Conservation (phyloP, 768 basidiomycete species). For the Phlegmacium glaucopus region DNA sequence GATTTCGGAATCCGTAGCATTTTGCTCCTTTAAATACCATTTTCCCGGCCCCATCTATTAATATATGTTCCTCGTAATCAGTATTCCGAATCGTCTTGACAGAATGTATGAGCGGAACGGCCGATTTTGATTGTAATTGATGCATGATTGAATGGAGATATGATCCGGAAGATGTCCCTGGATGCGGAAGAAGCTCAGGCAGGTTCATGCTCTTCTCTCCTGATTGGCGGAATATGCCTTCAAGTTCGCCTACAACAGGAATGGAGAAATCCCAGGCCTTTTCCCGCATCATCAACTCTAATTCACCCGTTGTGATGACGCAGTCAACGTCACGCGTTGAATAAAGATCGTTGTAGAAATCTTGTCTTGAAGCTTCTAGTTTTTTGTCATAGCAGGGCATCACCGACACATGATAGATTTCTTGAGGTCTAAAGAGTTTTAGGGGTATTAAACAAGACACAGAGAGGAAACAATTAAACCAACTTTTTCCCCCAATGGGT, state of each 20-base stretch:
- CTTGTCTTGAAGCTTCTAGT: conserved; percentile 91
- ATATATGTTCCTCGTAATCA: conserved; percentile 75
- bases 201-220: conserved; percentile 27
- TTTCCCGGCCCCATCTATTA: conserved; percentile 43
- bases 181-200: conserved; percentile 74
- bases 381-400: conserved; percentile 99
- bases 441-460: conserved; percentile 4
- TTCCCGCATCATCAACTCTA: conserved; percentile 81
- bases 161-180: conserved; percentile 88
- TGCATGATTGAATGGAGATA: conserved; percentile 81
- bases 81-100: conserved; percentile 62
- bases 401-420: conserved; percentile 94
- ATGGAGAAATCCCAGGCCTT: conserved; percentile 72
- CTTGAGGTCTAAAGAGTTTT: conserved; percentile 59
- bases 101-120: conserved; percentile 44
- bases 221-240: conserved; percentile 13
- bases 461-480: conserved; percentile 22
- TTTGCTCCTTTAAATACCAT: conserved; percentile 89
- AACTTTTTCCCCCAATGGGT: conserved; percentile 64
- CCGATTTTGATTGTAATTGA: conserved; percentile 41
- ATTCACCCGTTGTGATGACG: conserved; percentile 94
- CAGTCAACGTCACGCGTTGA: conserved; percentile 93
- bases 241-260: conserved; percentile 51
- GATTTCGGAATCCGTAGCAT: conserved; percentile 95
- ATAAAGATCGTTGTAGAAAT: conserved; percentile 83